A percentile compares a stretch with the other conserved stretches of the same genome.
Conservation (phyloP, 441 rosid genomes). For the Euphorbia celastroides region DNA sequence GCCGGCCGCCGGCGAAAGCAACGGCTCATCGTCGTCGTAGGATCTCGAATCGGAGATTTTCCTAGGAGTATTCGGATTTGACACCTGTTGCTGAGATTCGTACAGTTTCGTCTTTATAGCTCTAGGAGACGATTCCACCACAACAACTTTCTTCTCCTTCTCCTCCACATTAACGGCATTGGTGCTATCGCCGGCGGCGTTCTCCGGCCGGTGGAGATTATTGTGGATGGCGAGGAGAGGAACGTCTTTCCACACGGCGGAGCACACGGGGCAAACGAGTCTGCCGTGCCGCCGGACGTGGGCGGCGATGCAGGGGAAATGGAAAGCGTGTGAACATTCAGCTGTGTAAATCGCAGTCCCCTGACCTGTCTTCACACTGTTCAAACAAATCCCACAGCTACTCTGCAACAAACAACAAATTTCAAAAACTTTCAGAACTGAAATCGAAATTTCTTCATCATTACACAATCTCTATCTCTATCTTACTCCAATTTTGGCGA, state of each 20-base stretch:
- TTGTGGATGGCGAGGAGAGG: conserved; percentile 46
- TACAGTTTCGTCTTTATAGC: conserved; percentile 17
- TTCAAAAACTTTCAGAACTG: not conserved
- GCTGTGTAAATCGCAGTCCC: conserved; percentile 93
- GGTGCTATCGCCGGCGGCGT: conserved; percentile 16
- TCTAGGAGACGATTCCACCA: conserved; percentile 49
- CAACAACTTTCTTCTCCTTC: conserved; percentile 45
- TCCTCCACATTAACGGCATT: conserved; percentile 33
- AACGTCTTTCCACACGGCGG: conserved; percentile 61
- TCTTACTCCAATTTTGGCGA: not conserved
- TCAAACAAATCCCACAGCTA: conserved; percentile 76
- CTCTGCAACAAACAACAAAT: conserved; percentile 28
- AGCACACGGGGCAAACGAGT: conserved; percentile 70
- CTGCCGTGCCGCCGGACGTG: conserved; percentile 38
- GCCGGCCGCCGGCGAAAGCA: conserved; percentile 51
- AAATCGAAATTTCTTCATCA: not conserved
- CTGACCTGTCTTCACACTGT: conserved; percentile 67
- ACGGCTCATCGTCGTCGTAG: conserved; percentile 83
- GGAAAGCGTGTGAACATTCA: conserved; percentile 83
- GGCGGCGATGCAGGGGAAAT: conserved; percentile 71
- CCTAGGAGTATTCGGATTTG: conserved; percentile 12
- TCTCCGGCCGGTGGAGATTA: conserved; percentile 14
- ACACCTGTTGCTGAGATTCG: conserved; percentile 9
- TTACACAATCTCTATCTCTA: not conserved
- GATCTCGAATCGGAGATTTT: conserved; percentile 30